phyloP scores from a whole-genome alignment of 139 green algal species.

The Chlorella sp. region DNA sequence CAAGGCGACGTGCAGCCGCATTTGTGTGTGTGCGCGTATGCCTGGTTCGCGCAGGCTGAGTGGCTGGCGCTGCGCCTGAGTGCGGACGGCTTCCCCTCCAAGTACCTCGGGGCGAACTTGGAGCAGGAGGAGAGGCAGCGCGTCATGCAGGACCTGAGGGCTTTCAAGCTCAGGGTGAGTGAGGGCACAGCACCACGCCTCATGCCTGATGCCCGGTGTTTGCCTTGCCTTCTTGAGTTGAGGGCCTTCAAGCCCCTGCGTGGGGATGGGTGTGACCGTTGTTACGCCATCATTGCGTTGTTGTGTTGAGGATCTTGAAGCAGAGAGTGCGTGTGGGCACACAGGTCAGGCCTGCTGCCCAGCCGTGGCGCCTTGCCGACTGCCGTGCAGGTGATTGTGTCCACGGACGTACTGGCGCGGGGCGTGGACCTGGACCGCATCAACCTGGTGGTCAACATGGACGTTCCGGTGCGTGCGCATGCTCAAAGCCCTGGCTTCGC shows the following conservation, averaged over 20 bases:
- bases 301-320: too few relatives aligned
- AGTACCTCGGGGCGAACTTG: slow-evolving; percentile 51
- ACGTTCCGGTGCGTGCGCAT: slow-evolving; percentile 42
- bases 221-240: too few relatives aligned
- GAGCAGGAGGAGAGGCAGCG: slow-evolving; percentile 45
- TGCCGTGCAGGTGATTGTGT: slow-evolving; percentile 54
- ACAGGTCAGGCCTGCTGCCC: too few relatives aligned
- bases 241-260: too few relatives aligned
- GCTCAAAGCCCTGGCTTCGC: too few relatives aligned
- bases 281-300: too few relatives aligned
- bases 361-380: too few relatives aligned
- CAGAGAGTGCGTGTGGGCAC: too few relatives aligned
- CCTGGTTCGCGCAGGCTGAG: slow-evolving; percentile 27
- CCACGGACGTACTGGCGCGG: slow-evolving; percentile 72
- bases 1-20: neutral
- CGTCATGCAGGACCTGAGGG: slow-evolving; percentile 52
- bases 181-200: neutral
- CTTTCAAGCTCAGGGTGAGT: slow-evolving; percentile 36
- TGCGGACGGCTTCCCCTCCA: slow-evolving; percentile 50
- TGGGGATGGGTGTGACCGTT: too few relatives aligned
- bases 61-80: slow-evolving; percentile 46
- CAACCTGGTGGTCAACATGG: slow-evolving; percentile 75
- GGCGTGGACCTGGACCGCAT: slow-evolving; percentile 78
- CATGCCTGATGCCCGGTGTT: too few relatives aligned
- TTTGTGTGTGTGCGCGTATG: neutral